A percentile compares a stretch with the other conserved stretches of the same genome.
phyloP scores from a whole-genome alignment of 108 stramenopile species.

The Cyclotella choctawhatcheeana region DNA sequence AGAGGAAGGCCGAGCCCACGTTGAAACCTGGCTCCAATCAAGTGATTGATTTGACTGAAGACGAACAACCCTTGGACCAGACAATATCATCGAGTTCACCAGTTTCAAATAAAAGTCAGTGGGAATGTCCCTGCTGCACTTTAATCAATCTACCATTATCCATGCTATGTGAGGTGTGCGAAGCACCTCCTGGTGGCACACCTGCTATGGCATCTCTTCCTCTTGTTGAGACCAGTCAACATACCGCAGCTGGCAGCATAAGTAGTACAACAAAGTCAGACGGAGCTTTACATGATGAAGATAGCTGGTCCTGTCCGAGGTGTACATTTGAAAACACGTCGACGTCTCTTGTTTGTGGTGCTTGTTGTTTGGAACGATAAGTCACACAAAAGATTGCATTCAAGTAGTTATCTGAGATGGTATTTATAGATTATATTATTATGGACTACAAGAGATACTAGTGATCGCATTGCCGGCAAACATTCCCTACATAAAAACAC shows the following conservation, averaged over 20 bases:
- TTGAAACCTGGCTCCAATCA: background rate
- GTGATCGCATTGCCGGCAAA: too few relatives aligned
- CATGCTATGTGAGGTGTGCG: background rate
- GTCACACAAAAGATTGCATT: background rate
- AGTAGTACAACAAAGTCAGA: background rate
- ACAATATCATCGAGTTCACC: background rate
- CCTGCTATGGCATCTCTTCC: background rate
- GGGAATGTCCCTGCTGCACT: slow-evolving; percentile 14
- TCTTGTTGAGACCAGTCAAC: background rate
- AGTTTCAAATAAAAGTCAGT: background rate
- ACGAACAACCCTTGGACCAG: background rate
- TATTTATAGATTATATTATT: too few relatives aligned
- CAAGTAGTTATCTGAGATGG: too few relatives aligned
- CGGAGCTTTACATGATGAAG: background rate
- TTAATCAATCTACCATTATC: slow-evolving; percentile 2
- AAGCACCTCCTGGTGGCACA: background rate
- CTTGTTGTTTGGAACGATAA: slow-evolving; percentile 46
- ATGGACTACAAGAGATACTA: too few relatives aligned
- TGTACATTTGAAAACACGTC: slow-evolving; percentile 44
- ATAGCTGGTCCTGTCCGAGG: slow-evolving; percentile 27
- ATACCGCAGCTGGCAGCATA: background rate
- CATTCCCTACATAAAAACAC: too few relatives aligned
- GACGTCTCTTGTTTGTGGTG: slow-evolving; percentile 30
- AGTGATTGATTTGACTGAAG: slow-evolving; percentile 30
- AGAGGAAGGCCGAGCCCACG: background rate